These are phyloP conservation scores for Physcomitrellopsis africana DNA, from an alignment of 225 moss, liverwort and hornwort genomes.

Conservation along the genomic window DNA sequence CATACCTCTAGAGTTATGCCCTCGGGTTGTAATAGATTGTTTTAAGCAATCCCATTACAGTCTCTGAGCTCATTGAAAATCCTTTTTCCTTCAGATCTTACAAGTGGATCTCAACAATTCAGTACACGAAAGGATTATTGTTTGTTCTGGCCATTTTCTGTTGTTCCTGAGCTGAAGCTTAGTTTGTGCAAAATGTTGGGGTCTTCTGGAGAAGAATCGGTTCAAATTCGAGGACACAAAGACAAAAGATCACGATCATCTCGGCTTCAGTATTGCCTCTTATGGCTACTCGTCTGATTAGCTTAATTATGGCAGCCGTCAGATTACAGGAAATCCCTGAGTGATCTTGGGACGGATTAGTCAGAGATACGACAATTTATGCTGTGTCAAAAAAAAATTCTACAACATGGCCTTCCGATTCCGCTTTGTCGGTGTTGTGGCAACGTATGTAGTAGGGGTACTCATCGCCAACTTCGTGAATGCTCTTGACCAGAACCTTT, in stretches of 20 bases:
- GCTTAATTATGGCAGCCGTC: slow-evolving; percentile 18
- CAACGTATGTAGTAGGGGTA: slow-evolving; percentile 34
- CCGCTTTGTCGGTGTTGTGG: slow-evolving; percentile 29
- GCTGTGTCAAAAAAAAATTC: slow-evolving; percentile 25
- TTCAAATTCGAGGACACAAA: slow-evolving; percentile 18
- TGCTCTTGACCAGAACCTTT: slow-evolving; percentile 37
- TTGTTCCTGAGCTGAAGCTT: slow-evolving; percentile 2
- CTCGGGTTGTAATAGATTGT: slow-evolving; percentile 19
- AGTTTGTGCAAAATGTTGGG: slow-evolving; percentile 5
- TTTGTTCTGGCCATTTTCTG: not conserved
- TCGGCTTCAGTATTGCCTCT: slow-evolving; percentile 17
- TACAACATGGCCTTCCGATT: slow-evolving; percentile 32
- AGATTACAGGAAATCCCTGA: slow-evolving; percentile 5
- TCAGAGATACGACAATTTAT: slow-evolving; percentile 31
- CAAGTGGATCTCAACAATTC: slow-evolving; percentile 5
- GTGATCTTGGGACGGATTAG: slow-evolving; percentile 18
- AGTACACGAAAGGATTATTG: slow-evolving; percentile 11
- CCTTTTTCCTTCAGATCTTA: slow-evolving; percentile 3
- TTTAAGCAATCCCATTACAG: not conserved
- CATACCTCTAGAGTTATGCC: slow-evolving; percentile 3
- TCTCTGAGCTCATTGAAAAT: not conserved
- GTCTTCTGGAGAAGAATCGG: not conserved
- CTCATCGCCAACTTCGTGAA: slow-evolving; percentile 35
- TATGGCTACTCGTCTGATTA: slow-evolving; percentile 21
- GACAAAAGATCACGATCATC: not conserved